Evolutionary conservation across 2,329 filamentous ascomycete genomes (phyloP), one percentile per base, ranked within the genome.

Genomic region (Trichoderma gracile): DNA sequence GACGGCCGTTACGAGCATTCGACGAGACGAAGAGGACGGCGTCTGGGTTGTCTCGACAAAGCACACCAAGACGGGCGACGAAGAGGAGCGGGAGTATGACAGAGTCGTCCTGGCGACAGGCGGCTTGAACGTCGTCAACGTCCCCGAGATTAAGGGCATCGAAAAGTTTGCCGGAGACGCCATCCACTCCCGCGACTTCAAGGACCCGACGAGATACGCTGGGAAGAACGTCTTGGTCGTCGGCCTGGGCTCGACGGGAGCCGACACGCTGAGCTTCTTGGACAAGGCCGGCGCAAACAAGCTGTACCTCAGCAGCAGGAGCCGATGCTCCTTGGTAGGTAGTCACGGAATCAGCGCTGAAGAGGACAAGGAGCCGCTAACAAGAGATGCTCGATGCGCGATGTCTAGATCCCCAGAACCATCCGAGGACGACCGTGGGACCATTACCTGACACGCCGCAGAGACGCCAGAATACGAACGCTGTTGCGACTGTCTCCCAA

Each of bases 221-320:
- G 76, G 72, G 10, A 78, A 81, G 69, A 80, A 73, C n/a, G 77
- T 82, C 2, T 67, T 82, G 5, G 73, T 83, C 0, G 73, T 82
- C 5, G 81, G 80, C n/a, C 69, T 80, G n/a, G 77, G 78, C 17
- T 76, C 75, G 46, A 79, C 77, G 1, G 73, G 71, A 15, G 69
- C 69, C 1, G 73, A 74, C 43, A 67, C 70, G 2, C 73, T 43
- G 63, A 72, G 49, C 58, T 81, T 63, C 67, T 75, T 56, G 68
- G 73, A 30, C 66, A 75, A 67, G n/a, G 68, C 59, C 9, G 68
- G 66, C 27, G 76, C 78, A 7, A 69, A 71, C 6, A 77, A 79
- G 64, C 71, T 81, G 14, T 81, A 78, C 67, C 67, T 80, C 53
- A 79, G 79, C n/a, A 79, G 81, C 64, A 74, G 78, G 7, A 72